phyloP scores from a whole-genome alignment of 164 flowering plant genomes.

The Hamamelis virginiana region DNA sequence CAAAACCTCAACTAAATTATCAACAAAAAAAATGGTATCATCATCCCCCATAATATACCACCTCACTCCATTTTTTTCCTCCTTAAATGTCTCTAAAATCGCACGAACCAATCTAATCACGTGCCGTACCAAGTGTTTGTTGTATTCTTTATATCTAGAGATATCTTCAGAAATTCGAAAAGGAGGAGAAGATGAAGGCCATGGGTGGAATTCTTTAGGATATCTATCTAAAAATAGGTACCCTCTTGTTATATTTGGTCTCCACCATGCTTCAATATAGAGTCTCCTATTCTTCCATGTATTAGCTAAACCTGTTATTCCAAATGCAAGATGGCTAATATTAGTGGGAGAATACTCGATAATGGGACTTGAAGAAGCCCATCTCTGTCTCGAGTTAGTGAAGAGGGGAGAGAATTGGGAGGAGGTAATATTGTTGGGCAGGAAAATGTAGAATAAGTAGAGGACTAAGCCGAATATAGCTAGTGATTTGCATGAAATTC shows the following conservation, averaged over 20 bases:
- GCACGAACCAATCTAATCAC: conserved; percentile 30
- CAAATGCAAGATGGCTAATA: conserved; percentile 41
- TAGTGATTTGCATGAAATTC: conserved; percentile 12
- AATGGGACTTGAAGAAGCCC: not conserved
- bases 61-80: conserved; percentile 10
- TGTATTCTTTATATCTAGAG: conserved; percentile 18
- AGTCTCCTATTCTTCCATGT: conserved; percentile 25
- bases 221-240: conserved; percentile 29
- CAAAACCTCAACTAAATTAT: conserved; percentile 41
- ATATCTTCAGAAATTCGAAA: conserved; percentile 30
- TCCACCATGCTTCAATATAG: conserved; percentile 43
- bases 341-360: conserved; percentile 23
- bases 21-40: conserved; percentile 37
- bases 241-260: conserved; percentile 40
- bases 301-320: conserved; percentile 32
- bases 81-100: conserved; percentile 34
- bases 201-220: conserved; percentile 33
- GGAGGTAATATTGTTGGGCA: conserved; percentile 5
- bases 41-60: conserved; percentile 53
- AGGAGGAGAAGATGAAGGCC: conserved; percentile 42
- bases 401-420: conserved; percentile 8
- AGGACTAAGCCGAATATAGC: conserved; percentile 19
- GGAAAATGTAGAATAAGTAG: conserved; percentile 16
- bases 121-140: conserved; percentile 19
- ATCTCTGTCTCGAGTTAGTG: not conserved